Evolutionary conservation across 805 yeast genomes (phyloP).

Genomic region (Wickerhamiella parazyma): DNA sequence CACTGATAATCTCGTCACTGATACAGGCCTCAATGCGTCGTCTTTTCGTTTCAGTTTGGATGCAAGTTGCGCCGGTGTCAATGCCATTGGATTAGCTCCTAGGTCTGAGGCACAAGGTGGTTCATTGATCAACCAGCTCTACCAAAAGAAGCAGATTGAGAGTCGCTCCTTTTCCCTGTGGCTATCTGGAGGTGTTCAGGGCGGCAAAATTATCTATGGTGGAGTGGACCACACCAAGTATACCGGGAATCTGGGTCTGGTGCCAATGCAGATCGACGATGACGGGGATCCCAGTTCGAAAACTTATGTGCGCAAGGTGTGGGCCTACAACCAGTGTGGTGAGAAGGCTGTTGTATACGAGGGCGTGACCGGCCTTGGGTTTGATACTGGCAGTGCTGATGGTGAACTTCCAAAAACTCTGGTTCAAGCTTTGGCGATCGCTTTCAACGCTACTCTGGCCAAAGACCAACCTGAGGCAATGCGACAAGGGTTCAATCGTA

Average conservation of each 20-base stretch:
- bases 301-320: neutral
- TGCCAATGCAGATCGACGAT: slow-evolving; percentile 21
- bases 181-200: slow-evolving; percentile 27
- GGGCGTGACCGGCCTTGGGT: slow-evolving; percentile 9
- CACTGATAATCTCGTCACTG: neutral
- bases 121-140: neutral
- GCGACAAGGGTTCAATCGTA: neutral
- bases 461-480: neutral
- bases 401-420: slow-evolving; percentile 16
- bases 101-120: no score
- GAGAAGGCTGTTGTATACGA: neutral
- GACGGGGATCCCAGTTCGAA: neutral
- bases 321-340: neutral
- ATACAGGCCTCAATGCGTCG: neutral
- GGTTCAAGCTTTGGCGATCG: slow-evolving; percentile 14
- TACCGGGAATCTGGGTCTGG: slow-evolving; percentile 26
- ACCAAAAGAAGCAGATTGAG: slow-evolving; percentile 20
- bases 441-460: slow-evolving; percentile 25
- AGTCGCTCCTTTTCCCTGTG: slow-evolving; percentile 35
- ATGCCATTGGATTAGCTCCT: no score
- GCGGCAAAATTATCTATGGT: slow-evolving; percentile 33
- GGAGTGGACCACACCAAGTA: slow-evolving; percentile 34
- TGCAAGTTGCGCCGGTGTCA: neutral
- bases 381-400: slow-evolving; percentile 16
- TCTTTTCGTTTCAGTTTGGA: no score